These are phyloP conservation scores for Dentipellis fragilis DNA, from an alignment of 768 basidiomycete genomes.

Conservation along the genomic window DNA sequence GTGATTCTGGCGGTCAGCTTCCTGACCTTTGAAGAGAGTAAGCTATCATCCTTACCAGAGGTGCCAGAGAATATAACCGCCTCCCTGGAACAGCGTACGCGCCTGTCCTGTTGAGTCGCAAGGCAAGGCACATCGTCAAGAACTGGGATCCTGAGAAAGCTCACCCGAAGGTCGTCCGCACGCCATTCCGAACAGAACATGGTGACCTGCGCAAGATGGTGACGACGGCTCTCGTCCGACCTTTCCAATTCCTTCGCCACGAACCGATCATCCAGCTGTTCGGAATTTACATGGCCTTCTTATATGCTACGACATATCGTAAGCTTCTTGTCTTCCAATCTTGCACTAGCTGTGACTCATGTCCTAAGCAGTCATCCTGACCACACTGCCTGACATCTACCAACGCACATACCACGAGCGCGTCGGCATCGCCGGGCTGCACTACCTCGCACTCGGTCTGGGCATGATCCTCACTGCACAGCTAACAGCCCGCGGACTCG, in stretches of 20 bases:
- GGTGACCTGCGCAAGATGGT: slow-evolving; percentile 36
- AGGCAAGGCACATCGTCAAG: not conserved
- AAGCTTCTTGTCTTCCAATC: not conserved
- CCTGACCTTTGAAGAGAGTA: not conserved
- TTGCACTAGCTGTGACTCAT: not conserved
- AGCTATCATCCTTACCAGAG: not conserved
- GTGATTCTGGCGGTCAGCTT: slow-evolving; percentile 30
- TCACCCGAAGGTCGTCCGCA: not conserved
- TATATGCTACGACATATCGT: slow-evolving; percentile 34
- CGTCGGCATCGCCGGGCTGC: not conserved
- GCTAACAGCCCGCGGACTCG: not conserved
- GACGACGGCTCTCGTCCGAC: slow-evolving; percentile 44
- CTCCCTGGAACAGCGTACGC: not conserved
- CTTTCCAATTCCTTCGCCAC: slow-evolving; percentile 47
- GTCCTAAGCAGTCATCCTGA: not conserved
- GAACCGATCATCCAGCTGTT: slow-evolving; percentile 68
- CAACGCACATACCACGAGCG: not conserved
- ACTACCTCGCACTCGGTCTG: not conserved
- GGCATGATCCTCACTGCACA: not conserved
- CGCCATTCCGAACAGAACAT: slow-evolving; percentile 20
- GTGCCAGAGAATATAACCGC: too few relatives aligned
- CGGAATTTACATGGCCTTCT: slow-evolving; percentile 57
- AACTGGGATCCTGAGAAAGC: not conserved
- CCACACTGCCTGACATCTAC: not conserved
- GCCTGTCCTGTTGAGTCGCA: not conserved